phyloP scores from a whole-genome alignment of 768 basidiomycete species.

The Flagelloscypha sp. region DNA sequence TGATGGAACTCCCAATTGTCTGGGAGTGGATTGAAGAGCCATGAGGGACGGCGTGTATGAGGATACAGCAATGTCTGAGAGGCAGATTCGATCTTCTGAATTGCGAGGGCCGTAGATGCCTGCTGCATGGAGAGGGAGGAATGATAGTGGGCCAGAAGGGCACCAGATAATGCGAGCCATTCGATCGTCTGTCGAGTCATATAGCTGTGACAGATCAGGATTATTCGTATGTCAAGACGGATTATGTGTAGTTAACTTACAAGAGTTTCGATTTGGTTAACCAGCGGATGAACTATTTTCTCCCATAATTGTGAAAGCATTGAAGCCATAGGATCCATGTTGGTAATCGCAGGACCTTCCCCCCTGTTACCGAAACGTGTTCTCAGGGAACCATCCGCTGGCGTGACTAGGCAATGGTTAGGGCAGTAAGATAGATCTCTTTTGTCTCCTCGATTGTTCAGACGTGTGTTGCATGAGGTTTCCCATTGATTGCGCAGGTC shows the following conservation, averaged over 20 bases:
- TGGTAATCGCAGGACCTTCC: too few relatives aligned
- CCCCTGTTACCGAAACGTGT: too few relatives aligned
- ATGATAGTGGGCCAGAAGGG: constrained; percentile 20
- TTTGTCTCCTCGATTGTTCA: too few relatives aligned
- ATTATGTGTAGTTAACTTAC: constrained; percentile 2
- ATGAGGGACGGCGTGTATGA: constrained; percentile 25
- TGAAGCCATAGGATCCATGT: too few relatives aligned
- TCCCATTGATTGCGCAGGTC: too few relatives aligned
- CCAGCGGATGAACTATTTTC: too few relatives aligned
- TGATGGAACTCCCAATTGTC: background rate
- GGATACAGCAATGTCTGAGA: constrained; percentile 17
- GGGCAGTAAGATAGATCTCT: too few relatives aligned
- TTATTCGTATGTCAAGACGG: background rate
- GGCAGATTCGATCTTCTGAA: constrained; percentile 9
- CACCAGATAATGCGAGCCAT: constrained; percentile 22
- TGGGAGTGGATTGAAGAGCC: constrained; percentile 12
- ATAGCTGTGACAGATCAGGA: too few relatives aligned
- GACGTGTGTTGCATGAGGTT: too few relatives aligned
- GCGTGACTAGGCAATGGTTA: too few relatives aligned
- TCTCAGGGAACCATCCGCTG: too few relatives aligned
- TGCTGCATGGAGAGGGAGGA: constrained; percentile 24
- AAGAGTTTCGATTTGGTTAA: background rate
- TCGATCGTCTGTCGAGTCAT: background rate
- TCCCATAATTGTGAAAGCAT: background rate
- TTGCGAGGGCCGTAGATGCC: too few relatives aligned